Conservation (phyloP, 2,329 filamentous ascomycete species). For the Emergomyces pasteurianus region DNA sequence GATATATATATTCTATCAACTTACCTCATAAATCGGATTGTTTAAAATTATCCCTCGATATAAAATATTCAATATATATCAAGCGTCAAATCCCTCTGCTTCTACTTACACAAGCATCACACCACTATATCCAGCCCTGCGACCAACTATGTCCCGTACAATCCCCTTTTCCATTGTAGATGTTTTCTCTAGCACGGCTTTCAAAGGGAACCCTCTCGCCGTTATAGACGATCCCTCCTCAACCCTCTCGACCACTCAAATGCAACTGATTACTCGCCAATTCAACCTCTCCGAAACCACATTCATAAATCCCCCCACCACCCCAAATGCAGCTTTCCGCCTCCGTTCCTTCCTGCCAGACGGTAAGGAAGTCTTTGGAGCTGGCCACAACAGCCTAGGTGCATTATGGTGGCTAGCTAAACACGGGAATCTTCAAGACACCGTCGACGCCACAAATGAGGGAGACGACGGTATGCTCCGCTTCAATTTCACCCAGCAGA, state of each 20-base stretch:
- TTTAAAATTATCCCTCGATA: not conserved
- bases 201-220: conserved; percentile 14
- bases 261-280: conserved; percentile 13
- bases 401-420: conserved; percentile 13
- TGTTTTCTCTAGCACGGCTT: conserved; percentile 12
- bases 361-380: conserved; percentile 13
- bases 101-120: not conserved
- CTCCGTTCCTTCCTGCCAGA: conserved; percentile 15
- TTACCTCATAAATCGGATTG: not conserved
- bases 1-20: not conserved
- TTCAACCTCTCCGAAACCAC: conserved; percentile 11
- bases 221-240: conserved; percentile 10
- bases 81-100: not conserved
- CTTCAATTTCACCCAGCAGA: conserved; percentile 3
- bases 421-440: conserved; percentile 6
- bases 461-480: no score
- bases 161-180: conserved; percentile 10
- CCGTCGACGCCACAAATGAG: not conserved
- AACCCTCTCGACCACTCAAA: conserved; percentile 9
- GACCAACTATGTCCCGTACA: not conserved
- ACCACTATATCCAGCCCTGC: not conserved
- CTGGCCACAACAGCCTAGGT: conserved; percentile 14
- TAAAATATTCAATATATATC: not conserved
- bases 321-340: conserved; percentile 6
- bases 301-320: conserved; percentile 9